phyloP scores from a whole-genome alignment of 306 rosid genomes.

The Cotoneaster glaucophyllus region DNA sequence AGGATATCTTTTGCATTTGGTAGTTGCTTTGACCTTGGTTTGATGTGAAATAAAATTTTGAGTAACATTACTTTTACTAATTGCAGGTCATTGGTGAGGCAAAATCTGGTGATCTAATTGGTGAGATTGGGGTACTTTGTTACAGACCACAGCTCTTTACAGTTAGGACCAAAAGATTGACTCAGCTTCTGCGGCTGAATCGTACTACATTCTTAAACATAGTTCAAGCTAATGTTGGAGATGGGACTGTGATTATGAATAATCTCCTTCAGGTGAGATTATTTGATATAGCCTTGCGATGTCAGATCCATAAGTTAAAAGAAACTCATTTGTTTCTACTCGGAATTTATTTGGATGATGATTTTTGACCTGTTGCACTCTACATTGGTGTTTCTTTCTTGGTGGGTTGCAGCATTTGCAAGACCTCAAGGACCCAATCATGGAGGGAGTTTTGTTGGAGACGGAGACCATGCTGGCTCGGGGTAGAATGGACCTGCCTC shows the following conservation, averaged over 20 bases:
- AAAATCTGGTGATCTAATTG: constrained; percentile 68
- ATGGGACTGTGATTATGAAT: constrained; percentile 85
- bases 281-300: background rate
- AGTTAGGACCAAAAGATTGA: constrained; percentile 70
- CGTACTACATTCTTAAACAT: constrained; percentile 64
- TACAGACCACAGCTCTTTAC: constrained; percentile 86
- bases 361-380: background rate
- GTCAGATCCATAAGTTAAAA: background rate
- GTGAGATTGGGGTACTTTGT: constrained; percentile 92
- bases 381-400: constrained; percentile 2
- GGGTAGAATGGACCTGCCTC: constrained; percentile 79
- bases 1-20: background rate
- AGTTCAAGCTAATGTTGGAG: constrained; percentile 84
- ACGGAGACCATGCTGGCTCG: constrained; percentile 82
- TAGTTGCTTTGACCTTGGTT: background rate
- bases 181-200: constrained; percentile 76
- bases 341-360: background rate
- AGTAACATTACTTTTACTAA: constrained; percentile 2
- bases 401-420: constrained; percentile 62
- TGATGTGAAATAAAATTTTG: background rate
- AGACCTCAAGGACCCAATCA: constrained; percentile 57
- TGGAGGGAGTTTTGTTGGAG: constrained; percentile 77
- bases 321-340: background rate
- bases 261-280: constrained; percentile 80
- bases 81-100: constrained; percentile 73